A percentile compares a stretch with the other conserved stretches of the same genome.
Evolutionary conservation across 306 rosid genomes (phyloP).

Genomic region (Cyamopsis tetragonoloba): DNA sequence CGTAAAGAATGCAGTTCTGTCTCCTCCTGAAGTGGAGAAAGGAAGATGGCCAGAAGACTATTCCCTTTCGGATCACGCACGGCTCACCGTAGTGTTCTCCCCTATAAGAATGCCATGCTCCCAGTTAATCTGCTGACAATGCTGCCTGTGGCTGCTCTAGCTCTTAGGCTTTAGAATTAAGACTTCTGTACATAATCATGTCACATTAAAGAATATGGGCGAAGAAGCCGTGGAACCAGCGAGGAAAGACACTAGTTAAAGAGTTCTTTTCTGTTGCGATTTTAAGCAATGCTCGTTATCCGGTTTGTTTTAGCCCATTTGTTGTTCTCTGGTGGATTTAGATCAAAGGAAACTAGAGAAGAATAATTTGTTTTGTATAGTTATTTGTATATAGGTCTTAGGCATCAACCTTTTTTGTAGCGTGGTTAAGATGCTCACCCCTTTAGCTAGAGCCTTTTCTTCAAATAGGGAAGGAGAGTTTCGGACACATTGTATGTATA

Average conservation of each 20-base stretch:
- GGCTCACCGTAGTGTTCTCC: slow-evolving; percentile 82
- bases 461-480: slow-evolving; percentile 17
- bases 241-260: not conserved
- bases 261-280: slow-evolving; percentile 19
- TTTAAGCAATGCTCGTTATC: slow-evolving; percentile 7
- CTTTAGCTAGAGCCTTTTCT: slow-evolving; percentile 33
- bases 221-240: slow-evolving; percentile 20
- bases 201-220: slow-evolving; percentile 14
- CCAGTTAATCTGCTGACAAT: slow-evolving; percentile 41
- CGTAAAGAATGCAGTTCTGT: slow-evolving; percentile 75
- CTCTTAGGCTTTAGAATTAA: slow-evolving; percentile 21
- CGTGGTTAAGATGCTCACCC: slow-evolving; percentile 33
- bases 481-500: slow-evolving; percentile 15
- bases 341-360: slow-evolving; percentile 3
- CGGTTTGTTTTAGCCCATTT: slow-evolving; percentile 9
- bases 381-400: slow-evolving; percentile 30
- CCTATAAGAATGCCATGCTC: slow-evolving; percentile 85
- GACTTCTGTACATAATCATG: slow-evolving; percentile 29
- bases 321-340: slow-evolving; percentile 3
- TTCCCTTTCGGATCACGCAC: slow-evolving; percentile 89
- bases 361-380: slow-evolving; percentile 38
- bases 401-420: slow-evolving; percentile 47
- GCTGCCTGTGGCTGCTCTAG: not conserved
- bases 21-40: slow-evolving; percentile 89
- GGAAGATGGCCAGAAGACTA: slow-evolving; percentile 95